Conservation (phyloP, 2,329 filamentous ascomycete species). For the Colletotrichum zoysiae region DNA sequence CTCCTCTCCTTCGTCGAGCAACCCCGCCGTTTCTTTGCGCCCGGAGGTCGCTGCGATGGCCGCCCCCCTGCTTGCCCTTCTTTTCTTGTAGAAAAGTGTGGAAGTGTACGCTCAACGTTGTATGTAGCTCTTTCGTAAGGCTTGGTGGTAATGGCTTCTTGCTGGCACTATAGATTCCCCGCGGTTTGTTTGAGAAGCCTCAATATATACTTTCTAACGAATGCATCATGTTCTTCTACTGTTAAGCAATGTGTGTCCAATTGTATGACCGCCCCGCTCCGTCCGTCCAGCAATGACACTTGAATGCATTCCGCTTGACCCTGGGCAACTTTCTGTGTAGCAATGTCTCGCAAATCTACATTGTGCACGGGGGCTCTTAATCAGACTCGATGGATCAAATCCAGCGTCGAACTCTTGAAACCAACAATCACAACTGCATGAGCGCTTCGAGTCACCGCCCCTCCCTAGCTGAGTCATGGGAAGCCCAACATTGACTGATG, state of each 20-base stretch:
- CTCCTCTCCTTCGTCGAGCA: conserved; percentile 45
- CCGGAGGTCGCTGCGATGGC: conserved; percentile 33
- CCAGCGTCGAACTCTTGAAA: background rate
- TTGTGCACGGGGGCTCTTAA: no score
- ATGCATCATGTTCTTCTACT: no score
- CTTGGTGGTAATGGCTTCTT: conserved; percentile 38
- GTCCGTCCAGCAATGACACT: background rate
- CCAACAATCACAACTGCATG: background rate
- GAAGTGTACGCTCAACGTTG: conserved; percentile 9
- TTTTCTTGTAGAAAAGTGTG: conserved; percentile 39
- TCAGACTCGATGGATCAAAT: background rate
- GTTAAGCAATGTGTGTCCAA: background rate
- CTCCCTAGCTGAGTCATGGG: conserved; percentile 4
- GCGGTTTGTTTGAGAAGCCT: conserved; percentile 33
- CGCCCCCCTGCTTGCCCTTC: conserved; percentile 37
- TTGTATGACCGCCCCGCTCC: no score
- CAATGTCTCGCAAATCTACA: background rate
- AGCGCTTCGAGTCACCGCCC: background rate
- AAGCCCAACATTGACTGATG: conserved; percentile 9
- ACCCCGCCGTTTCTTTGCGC: conserved; percentile 42
- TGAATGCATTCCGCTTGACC: background rate
- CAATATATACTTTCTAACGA: conserved; percentile 21
- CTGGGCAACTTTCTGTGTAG: background rate
- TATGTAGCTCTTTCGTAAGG: conserved; percentile 23
- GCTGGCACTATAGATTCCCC: conserved; percentile 39